Percentiles rank a stretch among this genome's conserved stretches.
Evolutionary conservation across 2,329 filamentous ascomycete genomes (phyloP).

Genomic region (Diplodia sapinea): DNA sequence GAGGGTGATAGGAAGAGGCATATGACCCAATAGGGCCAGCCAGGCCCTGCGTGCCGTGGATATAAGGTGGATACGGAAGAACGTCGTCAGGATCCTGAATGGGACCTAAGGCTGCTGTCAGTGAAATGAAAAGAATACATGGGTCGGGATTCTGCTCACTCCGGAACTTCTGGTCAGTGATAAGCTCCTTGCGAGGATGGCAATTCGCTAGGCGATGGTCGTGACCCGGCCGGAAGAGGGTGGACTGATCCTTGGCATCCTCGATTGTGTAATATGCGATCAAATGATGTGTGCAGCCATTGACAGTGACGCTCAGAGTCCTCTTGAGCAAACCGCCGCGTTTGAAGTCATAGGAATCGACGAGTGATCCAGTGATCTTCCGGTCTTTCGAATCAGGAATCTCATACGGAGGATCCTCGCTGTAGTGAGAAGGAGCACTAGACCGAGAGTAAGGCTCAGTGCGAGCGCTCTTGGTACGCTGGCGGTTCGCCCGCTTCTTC

Average conservation of each 20-base stretch:
- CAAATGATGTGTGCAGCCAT: slow-evolving; percentile 79
- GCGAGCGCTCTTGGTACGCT: slow-evolving; percentile 49
- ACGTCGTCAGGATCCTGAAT: slow-evolving; percentile 29
- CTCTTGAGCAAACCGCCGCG: slow-evolving; percentile 85
- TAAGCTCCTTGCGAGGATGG: slow-evolving; percentile 29
- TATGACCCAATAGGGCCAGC: slow-evolving; percentile 14
- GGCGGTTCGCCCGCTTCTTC: slow-evolving; percentile 78
- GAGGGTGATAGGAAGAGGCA: slow-evolving; percentile 17
- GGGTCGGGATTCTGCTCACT: slow-evolving; percentile 2
- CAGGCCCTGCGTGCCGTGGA: background rate
- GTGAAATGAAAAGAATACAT: background rate
- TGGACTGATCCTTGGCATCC: slow-evolving; percentile 62
- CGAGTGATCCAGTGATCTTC: slow-evolving; percentile 76
- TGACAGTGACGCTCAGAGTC: slow-evolving; percentile 80
- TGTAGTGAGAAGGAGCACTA: background rate
- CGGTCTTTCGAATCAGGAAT: slow-evolving; percentile 56
- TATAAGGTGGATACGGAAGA: slow-evolving; percentile 16
- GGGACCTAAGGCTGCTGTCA: slow-evolving; percentile 6
- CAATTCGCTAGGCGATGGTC: slow-evolving; percentile 26
- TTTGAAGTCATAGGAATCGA: slow-evolving; percentile 92
- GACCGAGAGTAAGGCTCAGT: slow-evolving; percentile 58
- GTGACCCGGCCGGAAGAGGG: slow-evolving; percentile 21
- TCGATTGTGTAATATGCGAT: slow-evolving; percentile 88
- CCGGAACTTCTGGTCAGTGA: slow-evolving; percentile 30
- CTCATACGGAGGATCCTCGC: slow-evolving; percentile 34